Evolutionary conservation across 768 basidiomycete genomes (phyloP), one percentile per base, ranked within the genome.

Genomic region (Gyrodon lividus): DNA sequence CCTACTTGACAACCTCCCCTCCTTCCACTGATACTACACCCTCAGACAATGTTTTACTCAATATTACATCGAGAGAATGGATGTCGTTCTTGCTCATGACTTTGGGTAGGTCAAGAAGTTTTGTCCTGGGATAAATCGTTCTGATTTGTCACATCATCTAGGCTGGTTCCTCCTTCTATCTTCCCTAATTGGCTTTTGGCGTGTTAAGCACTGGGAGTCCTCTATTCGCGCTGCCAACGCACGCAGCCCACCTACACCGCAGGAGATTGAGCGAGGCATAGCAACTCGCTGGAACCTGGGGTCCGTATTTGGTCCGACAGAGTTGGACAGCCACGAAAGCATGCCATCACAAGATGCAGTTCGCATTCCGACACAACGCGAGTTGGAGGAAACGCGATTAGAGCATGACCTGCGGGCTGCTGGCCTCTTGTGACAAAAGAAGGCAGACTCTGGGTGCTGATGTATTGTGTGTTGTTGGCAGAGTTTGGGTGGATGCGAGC

Each of bases 151-250:
- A 5, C 5, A 6, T 7, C n/a, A 2, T 6, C 26, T 50, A 89
- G 87, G 92, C 12, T 97, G 94, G 94, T 93, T 96, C 77, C 75
- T 98, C 20, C 75, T 98, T 28, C 75, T 97, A 30, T 87, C 92
- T 1, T 92, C 90, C 31, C 50, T 89, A 48, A 81, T 93, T 26
- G 84, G 88, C 9, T 97, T 80, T 70, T 87, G 85, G 81, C 84
- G 90, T 54, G 77, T 92, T 43, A 92, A 92, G 63, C 86, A 86
- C 46, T 93, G 89, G 87, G 90, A 92, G 64, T 66, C 74, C 41
- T 84, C 84, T 8, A 77, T 92, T 48, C 82, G 85, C 24, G 68
- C 76, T 62, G 56, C 73, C 43, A 56, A 68, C 30, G 51, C 59
- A 16, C 64, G 67, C 3, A 54, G 50, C 24, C 43, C 59, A 7